Evolutionary conservation across 2,329 filamentous ascomycete genomes (phyloP).

Genomic region (Penicillium sp.): DNA sequence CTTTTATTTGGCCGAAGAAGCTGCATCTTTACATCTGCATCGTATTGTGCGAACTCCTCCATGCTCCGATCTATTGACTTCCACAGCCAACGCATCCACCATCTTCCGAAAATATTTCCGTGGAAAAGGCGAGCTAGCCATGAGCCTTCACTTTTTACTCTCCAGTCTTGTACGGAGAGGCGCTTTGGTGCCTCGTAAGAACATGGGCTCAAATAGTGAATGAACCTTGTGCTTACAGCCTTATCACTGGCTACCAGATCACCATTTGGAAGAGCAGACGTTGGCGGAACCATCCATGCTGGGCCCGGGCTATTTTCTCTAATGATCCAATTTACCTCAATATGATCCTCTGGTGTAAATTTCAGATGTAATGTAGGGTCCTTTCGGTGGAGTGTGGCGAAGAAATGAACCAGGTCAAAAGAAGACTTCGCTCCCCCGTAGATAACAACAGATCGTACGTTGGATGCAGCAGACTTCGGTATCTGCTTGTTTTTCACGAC

Average conservation of each 20-base stretch:
- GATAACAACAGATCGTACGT: constrained; percentile 19
- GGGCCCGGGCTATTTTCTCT: constrained; percentile 20
- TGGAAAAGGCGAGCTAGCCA: constrained; percentile 22
- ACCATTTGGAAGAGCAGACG: constrained; percentile 16
- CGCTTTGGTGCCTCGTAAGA: constrained; percentile 21
- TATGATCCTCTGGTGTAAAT: constrained; percentile 1
- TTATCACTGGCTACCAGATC: constrained; percentile 23
- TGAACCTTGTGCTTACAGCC: constrained; percentile 21
- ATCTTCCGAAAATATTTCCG: constrained; percentile 23
- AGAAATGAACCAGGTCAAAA: constrained; percentile 28
- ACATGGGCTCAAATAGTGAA: constrained; percentile 18
- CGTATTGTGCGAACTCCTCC: constrained; percentile 15
- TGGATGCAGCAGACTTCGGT: background rate
- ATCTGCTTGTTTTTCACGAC: background rate
- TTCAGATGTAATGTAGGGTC: constrained; percentile 11
- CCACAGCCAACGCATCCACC: constrained; percentile 21
- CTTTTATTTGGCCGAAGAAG: constrained; percentile 21
- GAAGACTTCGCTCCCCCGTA: constrained; percentile 29
- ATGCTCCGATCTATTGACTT: constrained; percentile 15
- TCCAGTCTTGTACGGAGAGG: constrained; percentile 1
- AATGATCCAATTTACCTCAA: constrained; percentile 28
- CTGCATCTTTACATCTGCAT: constrained; percentile 18
- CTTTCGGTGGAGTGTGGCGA: constrained; percentile 24
- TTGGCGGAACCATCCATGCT: constrained; percentile 26
- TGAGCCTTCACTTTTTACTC: constrained; percentile 18